Base-by-base conservation (phyloP, 2,329 filamentous ascomycete species). In the Chaetomium sp. region DNA sequence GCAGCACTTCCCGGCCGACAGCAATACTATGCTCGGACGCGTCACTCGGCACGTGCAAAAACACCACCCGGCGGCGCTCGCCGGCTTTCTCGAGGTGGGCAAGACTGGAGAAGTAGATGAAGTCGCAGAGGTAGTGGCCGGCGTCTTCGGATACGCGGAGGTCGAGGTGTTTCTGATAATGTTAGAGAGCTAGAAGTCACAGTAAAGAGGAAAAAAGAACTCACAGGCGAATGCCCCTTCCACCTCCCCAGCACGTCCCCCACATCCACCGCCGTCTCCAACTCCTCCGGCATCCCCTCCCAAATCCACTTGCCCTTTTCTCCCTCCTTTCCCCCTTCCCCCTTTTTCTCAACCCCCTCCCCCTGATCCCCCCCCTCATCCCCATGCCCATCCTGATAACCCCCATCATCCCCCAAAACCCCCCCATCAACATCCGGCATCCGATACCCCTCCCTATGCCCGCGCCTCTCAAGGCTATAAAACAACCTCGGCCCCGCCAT, bases 61-160 rank as follows among this genome's bases (percentile, higher is more conserved):
- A 91, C 1, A 85, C 70, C 5, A 87, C 82, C 55, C 78, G 78
- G 54, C 72, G 72, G 19, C 72, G 70, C 57, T 75, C 67, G 45
- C 73, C 64, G 47, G 73, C 69, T 65, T 77, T 79, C 63, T 72
- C 74, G 38, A 83, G 70, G 56, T 83, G 72, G 19, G 85, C 76
- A 62, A 90, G 69, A 58, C 83, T 87, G 6, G 81, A 83, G 70
- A 84, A 90, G 69, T 87, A 89, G 62, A 87, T 89, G 66, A 88
- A 91, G 67, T 91, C 88, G 70, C 88, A 91, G 12, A 91, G 74
- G 68, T 86, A 91, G 19, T 79, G 79, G 2, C 88, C 88, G 0
- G 88, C 82, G 61, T 91, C 85, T 44, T 84, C 78, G 0, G 86
- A 89, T 41, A 87, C 73, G 36, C 81, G 77, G 6, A 84, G 68